phyloP scores from a whole-genome alignment of 2,329 filamentous ascomycete species.

The Zalaria obscura region DNA sequence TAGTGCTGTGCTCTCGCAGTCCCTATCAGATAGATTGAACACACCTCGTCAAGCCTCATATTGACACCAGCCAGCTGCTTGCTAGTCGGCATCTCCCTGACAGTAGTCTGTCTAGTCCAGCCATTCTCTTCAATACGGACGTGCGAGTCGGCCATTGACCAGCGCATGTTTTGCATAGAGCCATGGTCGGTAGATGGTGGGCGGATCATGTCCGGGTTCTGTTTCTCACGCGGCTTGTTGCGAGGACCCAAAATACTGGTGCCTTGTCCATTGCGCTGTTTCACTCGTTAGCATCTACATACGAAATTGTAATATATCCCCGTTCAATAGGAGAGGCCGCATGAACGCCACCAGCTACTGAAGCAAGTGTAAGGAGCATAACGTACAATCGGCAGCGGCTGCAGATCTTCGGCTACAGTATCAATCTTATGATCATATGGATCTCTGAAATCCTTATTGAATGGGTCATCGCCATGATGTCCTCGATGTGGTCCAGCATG shows the following conservation, averaged over 20 bases:
- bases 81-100: conserved; percentile 49
- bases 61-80: conserved; percentile 64
- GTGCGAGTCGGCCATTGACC: conserved; percentile 38
- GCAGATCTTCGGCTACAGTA: conserved; percentile 23
- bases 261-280: conserved; percentile 29
- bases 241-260: conserved; percentile 55
- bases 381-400: conserved; percentile 43
- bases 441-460: neutral
- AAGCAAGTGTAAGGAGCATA: no score
- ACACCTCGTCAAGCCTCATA: conserved; percentile 52
- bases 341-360: no score
- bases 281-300: conserved; percentile 1
- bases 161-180: conserved; percentile 56
- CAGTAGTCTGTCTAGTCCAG: conserved; percentile 62
- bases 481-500: no score
- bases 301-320: neutral
- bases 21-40: no score
- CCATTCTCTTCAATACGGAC: conserved; percentile 50
- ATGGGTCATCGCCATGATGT: conserved; percentile 19
- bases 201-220: conserved; percentile 58
- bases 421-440: conserved; percentile 1
- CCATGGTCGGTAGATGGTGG: conserved; percentile 63
- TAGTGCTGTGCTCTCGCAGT: no score
- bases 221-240: conserved; percentile 51
- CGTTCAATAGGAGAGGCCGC: neutral